A percentile compares a stretch with the other conserved stretches of the same genome.
These are phyloP conservation scores for Trichoderma sp. DNA, from an alignment of 2,329 filamentous ascomycete species.

Conservation along the genomic window DNA sequence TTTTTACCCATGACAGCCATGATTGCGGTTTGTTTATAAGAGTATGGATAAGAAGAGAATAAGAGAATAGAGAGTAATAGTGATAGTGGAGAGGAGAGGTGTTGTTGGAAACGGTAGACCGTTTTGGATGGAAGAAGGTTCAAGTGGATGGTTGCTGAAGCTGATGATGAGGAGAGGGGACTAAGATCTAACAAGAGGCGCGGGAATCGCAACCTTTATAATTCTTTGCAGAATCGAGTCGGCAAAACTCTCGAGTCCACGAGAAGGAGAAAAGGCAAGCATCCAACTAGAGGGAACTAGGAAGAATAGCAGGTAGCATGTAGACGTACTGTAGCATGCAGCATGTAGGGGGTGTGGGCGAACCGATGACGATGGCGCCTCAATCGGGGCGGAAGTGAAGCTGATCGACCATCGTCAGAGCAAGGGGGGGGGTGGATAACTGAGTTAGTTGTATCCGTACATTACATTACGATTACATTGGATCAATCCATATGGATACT, in stretches of 20 bases:
- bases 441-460: too few species aligned
- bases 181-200: background rate
- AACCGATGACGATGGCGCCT: slow-evolving; percentile 16
- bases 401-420: slow-evolving; percentile 16
- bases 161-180: background rate
- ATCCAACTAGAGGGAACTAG: background rate
- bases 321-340: background rate
- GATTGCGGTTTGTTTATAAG: slow-evolving; percentile 26
- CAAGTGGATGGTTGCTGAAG: background rate
- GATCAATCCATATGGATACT: too few species aligned
- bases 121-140: background rate
- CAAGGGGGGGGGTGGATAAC: background rate
- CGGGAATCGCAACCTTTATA: slow-evolving; percentile 12
- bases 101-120: background rate
- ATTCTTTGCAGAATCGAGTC: background rate
- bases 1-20: slow-evolving; percentile 63
- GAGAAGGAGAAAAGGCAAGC: background rate
- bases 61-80: background rate
- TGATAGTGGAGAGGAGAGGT: background rate
- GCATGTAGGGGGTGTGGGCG: background rate
- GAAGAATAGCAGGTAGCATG: background rate
- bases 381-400: slow-evolving; percentile 9
- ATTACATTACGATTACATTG: too few species aligned
- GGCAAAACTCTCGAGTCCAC: background rate
- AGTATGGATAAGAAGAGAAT: background rate